Evolutionary conservation across 306 rosid genomes (phyloP).

Genomic region (Astragalus glycyphyllos): DNA sequence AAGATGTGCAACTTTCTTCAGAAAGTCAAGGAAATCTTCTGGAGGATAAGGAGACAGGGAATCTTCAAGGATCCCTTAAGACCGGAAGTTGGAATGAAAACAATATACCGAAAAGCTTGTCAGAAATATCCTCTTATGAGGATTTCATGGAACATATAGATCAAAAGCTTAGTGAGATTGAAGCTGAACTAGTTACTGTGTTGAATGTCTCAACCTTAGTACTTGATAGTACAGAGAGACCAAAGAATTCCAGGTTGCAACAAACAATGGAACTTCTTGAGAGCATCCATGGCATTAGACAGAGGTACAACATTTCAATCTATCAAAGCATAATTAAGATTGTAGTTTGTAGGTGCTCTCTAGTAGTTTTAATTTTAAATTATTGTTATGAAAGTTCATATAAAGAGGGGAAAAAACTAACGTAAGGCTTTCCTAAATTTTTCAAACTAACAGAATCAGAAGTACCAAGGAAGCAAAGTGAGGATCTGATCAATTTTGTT

Average conservation of each 20-base stretch:
- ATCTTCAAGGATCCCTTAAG: slow-evolving; percentile 38
- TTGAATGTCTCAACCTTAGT: slow-evolving; percentile 70
- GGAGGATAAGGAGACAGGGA: slow-evolving; percentile 49
- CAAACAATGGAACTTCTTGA: slow-evolving; percentile 78
- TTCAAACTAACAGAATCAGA: slow-evolving; percentile 54
- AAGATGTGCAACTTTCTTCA: slow-evolving; percentile 46
- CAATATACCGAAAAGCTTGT: slow-evolving; percentile 45
- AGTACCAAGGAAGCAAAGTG: slow-evolving; percentile 49
- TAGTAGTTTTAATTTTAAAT: slow-evolving; percentile 15
- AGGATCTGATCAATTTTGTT: slow-evolving; percentile 51
- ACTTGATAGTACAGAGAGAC: slow-evolving; percentile 60
- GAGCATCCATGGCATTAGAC: slow-evolving; percentile 61
- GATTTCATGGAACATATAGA: slow-evolving; percentile 71
- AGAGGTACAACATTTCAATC: slow-evolving; percentile 58
- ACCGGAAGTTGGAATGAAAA: slow-evolving; percentile 46
- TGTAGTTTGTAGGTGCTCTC: background rate
- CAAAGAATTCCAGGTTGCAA: slow-evolving; percentile 67
- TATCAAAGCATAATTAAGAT: slow-evolving; percentile 10
- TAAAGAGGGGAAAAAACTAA: slow-evolving; percentile 11
- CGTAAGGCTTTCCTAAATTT: background rate
- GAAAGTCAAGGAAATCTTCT: slow-evolving; percentile 46
- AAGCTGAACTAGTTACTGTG: slow-evolving; percentile 70
- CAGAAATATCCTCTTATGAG: slow-evolving; percentile 61
- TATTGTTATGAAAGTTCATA: background rate
- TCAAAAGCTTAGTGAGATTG: slow-evolving; percentile 67